Evolutionary conservation across 2,329 filamentous ascomycete genomes (phyloP).

Genomic region (Exophiala aquamarina): DNA sequence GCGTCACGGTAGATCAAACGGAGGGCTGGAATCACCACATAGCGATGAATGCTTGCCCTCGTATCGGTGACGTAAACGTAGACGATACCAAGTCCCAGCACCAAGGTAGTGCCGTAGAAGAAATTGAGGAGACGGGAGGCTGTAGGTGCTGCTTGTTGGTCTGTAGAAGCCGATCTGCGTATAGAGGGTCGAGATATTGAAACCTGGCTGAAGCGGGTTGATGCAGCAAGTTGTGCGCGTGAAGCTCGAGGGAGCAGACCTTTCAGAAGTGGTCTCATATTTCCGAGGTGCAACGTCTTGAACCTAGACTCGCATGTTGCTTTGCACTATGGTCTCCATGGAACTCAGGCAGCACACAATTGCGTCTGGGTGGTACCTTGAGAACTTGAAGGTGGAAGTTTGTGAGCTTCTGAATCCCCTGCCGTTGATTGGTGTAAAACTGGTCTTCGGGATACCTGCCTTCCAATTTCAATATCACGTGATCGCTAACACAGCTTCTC

Average conservation of each 20-base stretch:
- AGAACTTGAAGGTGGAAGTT: no score
- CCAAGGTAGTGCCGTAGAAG: slow-evolving; percentile 55
- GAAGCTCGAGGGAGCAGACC: slow-evolving; percentile 11
- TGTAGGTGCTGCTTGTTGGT: slow-evolving; percentile 28
- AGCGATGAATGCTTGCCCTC: slow-evolving; percentile 68
- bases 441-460: no score
- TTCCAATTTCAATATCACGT: no score
- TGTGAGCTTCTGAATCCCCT: no score
- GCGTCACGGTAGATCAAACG: slow-evolving; percentile 45
- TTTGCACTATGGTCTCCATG: no score
- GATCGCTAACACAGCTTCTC: no score
- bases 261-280: background rate
- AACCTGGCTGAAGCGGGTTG: background rate
- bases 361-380: no score
- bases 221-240: background rate
- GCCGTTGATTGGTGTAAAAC: no score
- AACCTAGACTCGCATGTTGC: no score
- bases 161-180: slow-evolving; percentile 25
- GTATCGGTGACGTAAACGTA: slow-evolving; percentile 76
- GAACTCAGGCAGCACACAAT: no score
- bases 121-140: slow-evolving; percentile 50
- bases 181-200: slow-evolving; percentile 1
- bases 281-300: no score
- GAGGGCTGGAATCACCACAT: slow-evolving; percentile 55
- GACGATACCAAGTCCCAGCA: slow-evolving; percentile 47